Conservation (phyloP, 108 stramenopile genomes). For the Poteriospumella lacustris region DNA sequence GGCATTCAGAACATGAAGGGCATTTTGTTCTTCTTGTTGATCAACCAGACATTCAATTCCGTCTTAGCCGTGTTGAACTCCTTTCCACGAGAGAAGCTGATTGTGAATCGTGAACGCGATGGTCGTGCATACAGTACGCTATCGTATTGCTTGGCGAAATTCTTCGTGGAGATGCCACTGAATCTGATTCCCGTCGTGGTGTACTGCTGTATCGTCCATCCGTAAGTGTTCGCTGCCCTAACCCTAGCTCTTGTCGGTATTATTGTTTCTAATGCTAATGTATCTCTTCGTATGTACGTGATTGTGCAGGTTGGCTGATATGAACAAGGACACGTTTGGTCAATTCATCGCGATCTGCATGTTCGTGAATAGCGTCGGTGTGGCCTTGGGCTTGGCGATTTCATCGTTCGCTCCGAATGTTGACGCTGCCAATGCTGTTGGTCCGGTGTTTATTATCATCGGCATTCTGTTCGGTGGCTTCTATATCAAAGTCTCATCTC, state of each 20-base stretch:
- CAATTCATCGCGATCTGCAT: background rate
- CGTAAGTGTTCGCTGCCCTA: too few species aligned
- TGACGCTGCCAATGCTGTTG: background rate
- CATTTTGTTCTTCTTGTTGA: background rate
- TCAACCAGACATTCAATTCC: background rate
- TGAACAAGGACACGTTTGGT: background rate
- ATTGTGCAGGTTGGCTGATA: too few species aligned
- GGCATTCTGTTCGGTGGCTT: background rate
- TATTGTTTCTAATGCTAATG: too few species aligned
- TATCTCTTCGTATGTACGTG: too few species aligned
- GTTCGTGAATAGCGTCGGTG: background rate
- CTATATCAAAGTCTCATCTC: background rate
- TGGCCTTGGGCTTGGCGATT: background rate
- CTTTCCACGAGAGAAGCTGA: background rate
- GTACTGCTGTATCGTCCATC: background rate
- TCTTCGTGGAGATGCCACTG: background rate
- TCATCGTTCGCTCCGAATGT: background rate
- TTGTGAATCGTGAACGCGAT: slow-evolving; percentile 3
- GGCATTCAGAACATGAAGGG: background rate
- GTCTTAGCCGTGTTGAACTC: background rate
- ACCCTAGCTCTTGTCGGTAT: too few species aligned
- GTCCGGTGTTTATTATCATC: background rate
- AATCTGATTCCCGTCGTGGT: background rate
- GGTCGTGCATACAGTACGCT: background rate
- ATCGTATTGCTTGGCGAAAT: background rate